These are phyloP conservation scores for Talaromyces sp. DNA, from an alignment of 2,329 filamentous ascomycete species.

Conservation along the genomic window DNA sequence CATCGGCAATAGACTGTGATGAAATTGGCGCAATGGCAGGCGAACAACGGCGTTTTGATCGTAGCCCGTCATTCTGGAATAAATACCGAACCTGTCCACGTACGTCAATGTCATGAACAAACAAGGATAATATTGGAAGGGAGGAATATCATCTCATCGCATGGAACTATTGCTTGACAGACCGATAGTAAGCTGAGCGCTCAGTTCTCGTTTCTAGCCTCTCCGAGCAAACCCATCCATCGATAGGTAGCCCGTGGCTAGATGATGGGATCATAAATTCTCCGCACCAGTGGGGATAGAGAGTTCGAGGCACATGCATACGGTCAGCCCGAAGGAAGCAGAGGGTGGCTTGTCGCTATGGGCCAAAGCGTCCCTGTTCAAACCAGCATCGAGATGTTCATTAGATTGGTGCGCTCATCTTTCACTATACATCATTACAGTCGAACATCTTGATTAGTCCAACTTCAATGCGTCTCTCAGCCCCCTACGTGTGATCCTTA, in stretches of 20 bases:
- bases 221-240: background rate
- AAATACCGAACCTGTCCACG: background rate
- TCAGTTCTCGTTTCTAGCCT: no score
- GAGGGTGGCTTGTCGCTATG: no score
- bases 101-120: background rate
- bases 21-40: background rate
- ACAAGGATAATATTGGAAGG: background rate
- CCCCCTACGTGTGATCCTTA: constrained; percentile 9
- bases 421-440: no score
- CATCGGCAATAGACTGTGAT: background rate
- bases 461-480: background rate
- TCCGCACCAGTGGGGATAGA: no score
- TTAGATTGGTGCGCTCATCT: no score
- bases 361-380: no score
- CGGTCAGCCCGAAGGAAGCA: no score
- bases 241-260: background rate
- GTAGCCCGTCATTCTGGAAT: background rate
- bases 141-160: no score
- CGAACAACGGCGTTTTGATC: background rate
- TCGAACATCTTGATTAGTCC: background rate
- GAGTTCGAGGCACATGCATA: no score
- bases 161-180: background rate
- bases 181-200: background rate
- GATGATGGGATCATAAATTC: background rate
- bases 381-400: no score